These are phyloP conservation scores for Nepenthes alata DNA, from an alignment of 179 eudicot genomes.

Conservation along the genomic window DNA sequence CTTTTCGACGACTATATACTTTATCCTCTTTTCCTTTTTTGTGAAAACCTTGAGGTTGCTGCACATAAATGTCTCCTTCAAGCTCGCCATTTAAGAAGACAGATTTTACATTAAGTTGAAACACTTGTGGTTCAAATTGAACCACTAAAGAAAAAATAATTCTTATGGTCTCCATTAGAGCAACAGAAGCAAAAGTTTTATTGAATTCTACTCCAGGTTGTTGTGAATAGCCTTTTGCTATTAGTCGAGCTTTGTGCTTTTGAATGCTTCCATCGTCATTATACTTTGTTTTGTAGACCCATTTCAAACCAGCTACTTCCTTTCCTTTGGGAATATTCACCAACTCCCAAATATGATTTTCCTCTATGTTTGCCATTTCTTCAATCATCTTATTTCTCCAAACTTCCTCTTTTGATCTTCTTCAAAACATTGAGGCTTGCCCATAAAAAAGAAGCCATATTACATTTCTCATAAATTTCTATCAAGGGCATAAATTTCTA, in stretches of 20 bases:
- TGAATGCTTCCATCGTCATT: constrained; percentile 9
- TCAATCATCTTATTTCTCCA: constrained; percentile 15
- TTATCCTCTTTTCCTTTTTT: background rate
- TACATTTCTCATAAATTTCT: too few relatives aligned
- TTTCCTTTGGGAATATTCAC: constrained; percentile 5
- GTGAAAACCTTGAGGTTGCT: constrained; percentile 9
- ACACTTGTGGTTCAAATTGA: background rate
- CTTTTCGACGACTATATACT: background rate
- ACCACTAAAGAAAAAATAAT: background rate
- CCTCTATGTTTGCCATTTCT: constrained; percentile 11
- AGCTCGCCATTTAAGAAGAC: constrained; percentile 13
- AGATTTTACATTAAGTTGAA: constrained; percentile 12
- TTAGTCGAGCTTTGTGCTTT: constrained; percentile 10
- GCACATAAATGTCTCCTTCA: constrained; percentile 10
- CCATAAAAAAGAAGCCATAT: background rate
- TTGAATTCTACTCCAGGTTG: constrained; percentile 9
- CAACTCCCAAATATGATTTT: constrained; percentile 8
- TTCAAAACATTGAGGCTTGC: constrained; percentile 9
- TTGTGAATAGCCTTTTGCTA: constrained; percentile 9
- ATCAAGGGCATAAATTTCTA: too few relatives aligned
- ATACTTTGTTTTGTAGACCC: constrained; percentile 4
- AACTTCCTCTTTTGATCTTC: constrained; percentile 6
- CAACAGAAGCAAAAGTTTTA: constrained; percentile 9
- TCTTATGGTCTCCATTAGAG: constrained; percentile 3
- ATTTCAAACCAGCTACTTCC: constrained; percentile 9